Evolutionary conservation across 176 grass and related monocot genomes (phyloP), one percentile per base, ranked within the genome.

Genomic region (Cocos nucifera): DNA sequence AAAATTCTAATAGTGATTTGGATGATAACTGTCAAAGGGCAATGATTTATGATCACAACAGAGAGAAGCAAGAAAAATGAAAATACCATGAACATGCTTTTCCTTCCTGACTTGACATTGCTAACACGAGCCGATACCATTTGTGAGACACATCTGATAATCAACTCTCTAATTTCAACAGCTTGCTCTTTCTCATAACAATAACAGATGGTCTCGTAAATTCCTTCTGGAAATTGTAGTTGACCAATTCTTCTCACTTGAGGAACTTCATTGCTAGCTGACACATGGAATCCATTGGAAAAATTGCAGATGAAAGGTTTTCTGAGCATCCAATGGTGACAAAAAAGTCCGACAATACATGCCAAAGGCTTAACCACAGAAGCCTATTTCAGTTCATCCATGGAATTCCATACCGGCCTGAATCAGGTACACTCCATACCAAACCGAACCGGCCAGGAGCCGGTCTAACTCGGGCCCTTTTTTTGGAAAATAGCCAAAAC

Each of bases 171-270:
- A 62, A 98, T 98, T 55, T 98, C 93, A 65, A 98, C 87, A 77
- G 93, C 93, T 76, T 78, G 75, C 93, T 98, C 70, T 98, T 98
- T 55, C 87, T 76, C 93, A 98, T 98, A 39, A 98, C 93, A 79
- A 92, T 75, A 75, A 98, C 84, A 86, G 92, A 98, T 80, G 93
- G 87, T 67, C 92, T 98, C 93, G 92, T 88, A 79, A 98, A 98
- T 78, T 92, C 93, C 78, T 98, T 98, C 79, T 98, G 93, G 63
- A 98, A 98, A 87, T 98, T 98, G 70, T 98, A 98, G 72, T 98
- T 98, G 51, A 73, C 79, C 51, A 98, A 53, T 74, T 98, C 87
- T 73, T 92, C 88, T 57, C 87, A 74, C 75, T 98, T 87, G 73
- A 98, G 70, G 60, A 98, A 98, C 53, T 98, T 98, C 87, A 98